Conservation (phyloP, 345 rosid genomes). For the Ceriops tagal region DNA sequence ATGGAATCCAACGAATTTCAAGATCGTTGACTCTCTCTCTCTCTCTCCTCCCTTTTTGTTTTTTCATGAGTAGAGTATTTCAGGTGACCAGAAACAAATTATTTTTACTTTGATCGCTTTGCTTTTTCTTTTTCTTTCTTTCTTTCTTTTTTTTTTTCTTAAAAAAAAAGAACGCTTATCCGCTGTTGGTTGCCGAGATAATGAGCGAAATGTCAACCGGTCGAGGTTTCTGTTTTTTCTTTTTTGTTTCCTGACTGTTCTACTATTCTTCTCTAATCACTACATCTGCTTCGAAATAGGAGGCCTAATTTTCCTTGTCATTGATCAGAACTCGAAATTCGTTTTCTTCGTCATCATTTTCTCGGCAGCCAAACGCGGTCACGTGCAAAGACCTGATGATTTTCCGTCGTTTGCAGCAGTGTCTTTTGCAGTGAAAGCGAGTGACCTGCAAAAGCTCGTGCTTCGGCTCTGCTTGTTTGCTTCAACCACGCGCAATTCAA, state of each 20-base stretch:
- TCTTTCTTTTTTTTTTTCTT: neutral
- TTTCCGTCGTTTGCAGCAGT: neutral
- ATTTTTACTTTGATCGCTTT: neutral
- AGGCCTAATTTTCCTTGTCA: no score
- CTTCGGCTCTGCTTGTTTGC: neutral
- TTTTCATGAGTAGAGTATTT: no score
- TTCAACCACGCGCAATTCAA: neutral
- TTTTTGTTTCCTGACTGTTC: neutral
- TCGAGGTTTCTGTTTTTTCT: neutral
- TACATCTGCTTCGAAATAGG: no score
- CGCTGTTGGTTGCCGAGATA: conserved; percentile 12
- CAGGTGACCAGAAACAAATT: neutral
- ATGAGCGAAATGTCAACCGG: neutral
- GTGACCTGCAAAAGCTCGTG: neutral
- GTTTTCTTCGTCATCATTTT: no score
- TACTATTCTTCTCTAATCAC: no score
- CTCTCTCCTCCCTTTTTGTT: neutral
- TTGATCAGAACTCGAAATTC: no score
- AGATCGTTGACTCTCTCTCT: conserved; percentile 16
- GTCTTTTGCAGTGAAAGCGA: conserved; percentile 4
- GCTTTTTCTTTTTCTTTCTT: neutral
- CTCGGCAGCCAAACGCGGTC: neutral
- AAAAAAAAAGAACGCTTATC: neutral
- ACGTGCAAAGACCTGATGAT: conserved; percentile 1
- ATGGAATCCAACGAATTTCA: conserved; percentile 54